Evolutionary conservation across 768 basidiomycete genomes (phyloP).

Genomic region (Trametes coccinea): DNA sequence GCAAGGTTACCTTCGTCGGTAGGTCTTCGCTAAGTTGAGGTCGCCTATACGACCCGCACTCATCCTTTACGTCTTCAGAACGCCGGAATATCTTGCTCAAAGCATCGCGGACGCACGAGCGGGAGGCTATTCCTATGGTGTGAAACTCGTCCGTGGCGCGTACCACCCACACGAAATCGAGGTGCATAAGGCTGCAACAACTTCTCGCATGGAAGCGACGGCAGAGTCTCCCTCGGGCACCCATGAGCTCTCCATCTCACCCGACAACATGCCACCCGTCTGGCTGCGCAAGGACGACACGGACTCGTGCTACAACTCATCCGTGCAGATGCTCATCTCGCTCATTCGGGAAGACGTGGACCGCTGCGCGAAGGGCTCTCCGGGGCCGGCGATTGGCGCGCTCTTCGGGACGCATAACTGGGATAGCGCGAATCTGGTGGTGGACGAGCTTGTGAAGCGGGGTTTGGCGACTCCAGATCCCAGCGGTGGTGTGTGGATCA

Average conservation of each 20-base stretch:
- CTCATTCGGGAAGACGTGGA: constrained; percentile 55
- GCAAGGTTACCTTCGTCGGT: constrained; percentile 86
- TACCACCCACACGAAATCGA: constrained; percentile 79
- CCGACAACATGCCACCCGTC: constrained; percentile 62
- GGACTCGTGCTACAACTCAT: constrained; percentile 69
- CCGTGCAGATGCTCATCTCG: constrained; percentile 53
- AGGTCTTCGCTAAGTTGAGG: constrained; percentile 3
- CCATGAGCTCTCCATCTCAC: constrained; percentile 51
- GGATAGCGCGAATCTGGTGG: constrained; percentile 60
- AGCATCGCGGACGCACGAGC: constrained; percentile 64
- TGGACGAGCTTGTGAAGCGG: constrained; percentile 56
- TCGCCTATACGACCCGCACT: neutral
- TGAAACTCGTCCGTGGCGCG: constrained; percentile 92
- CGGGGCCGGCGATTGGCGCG: constrained; percentile 49
- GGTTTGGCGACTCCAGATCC: constrained; percentile 49
- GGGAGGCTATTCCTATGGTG: constrained; percentile 74
- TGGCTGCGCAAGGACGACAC: constrained; percentile 71
- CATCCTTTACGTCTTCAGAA: constrained; percentile 43
- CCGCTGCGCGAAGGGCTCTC: constrained; percentile 11
- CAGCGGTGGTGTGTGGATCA: constrained; percentile 38
- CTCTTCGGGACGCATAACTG: constrained; percentile 90
- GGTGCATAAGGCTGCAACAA: constrained; percentile 39
- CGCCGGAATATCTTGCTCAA: constrained; percentile 63
- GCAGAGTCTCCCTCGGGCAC: constrained; percentile 10
- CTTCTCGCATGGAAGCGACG: constrained; percentile 6